A percentile compares a stretch with the other conserved stretches of the same genome.
phyloP scores from a whole-genome alignment of 2,329 filamentous ascomycete species.

The Fusarium miscanthi region DNA sequence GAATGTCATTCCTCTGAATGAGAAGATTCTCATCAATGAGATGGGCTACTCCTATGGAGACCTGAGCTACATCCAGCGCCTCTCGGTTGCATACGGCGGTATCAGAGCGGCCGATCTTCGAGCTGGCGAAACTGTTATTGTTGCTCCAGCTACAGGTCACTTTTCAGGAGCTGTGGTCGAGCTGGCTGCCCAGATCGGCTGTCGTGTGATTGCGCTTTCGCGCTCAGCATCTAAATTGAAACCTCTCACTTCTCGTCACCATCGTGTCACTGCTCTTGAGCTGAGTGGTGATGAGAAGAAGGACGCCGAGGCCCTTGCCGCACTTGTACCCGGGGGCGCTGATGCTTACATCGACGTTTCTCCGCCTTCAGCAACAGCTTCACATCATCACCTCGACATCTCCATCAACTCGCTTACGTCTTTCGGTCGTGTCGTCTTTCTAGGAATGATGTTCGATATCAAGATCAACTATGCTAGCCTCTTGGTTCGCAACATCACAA shows the following conservation, averaged over 20 bases:
- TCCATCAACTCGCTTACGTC: slow-evolving; percentile 1
- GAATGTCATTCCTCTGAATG: slow-evolving; percentile 19
- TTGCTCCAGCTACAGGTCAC: slow-evolving; percentile 30
- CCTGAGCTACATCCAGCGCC: slow-evolving; percentile 30
- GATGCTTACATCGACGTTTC: slow-evolving; percentile 36
- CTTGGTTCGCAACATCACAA: slow-evolving; percentile 17
- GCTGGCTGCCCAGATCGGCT: slow-evolving; percentile 30
- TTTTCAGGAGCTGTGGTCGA: slow-evolving; percentile 34
- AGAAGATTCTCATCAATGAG: neutral
- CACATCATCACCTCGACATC: slow-evolving; percentile 11
- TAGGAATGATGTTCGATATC: slow-evolving; percentile 24
- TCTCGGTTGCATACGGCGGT: slow-evolving; percentile 28
- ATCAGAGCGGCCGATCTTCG: slow-evolving; percentile 8
- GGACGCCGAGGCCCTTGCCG: slow-evolving; percentile 1
- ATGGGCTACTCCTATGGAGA: slow-evolving; percentile 33
- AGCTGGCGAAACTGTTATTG: slow-evolving; percentile 25
- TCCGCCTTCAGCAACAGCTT: slow-evolving; percentile 15
- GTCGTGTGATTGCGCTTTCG: slow-evolving; percentile 29
- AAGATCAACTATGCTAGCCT: slow-evolving; percentile 25
- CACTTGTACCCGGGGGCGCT: neutral
- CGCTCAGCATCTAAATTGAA: slow-evolving; percentile 13
- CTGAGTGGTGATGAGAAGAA: slow-evolving; percentile 17
- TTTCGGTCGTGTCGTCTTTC: neutral
- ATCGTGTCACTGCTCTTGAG: slow-evolving; percentile 5
- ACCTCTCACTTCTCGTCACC: slow-evolving; percentile 8